Base-by-base conservation (phyloP, 2,329 filamentous ascomycete genomes). In the Paecilomyces formosus region DNA sequence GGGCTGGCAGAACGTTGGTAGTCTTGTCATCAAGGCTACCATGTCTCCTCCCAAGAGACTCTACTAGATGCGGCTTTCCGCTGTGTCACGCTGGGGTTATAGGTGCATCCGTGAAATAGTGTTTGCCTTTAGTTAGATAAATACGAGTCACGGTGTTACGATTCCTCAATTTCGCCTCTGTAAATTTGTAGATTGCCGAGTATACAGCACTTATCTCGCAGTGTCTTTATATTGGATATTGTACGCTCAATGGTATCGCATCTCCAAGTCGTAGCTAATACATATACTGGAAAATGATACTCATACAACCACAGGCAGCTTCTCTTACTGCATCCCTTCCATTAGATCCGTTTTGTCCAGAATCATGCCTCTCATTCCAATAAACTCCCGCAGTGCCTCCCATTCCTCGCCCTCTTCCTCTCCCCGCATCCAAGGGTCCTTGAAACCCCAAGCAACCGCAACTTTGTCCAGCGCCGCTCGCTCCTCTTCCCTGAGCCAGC, bases 1-100 rank as follows among this genome's bases (percentile, higher is more conserved):
- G 90, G 94, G 94, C 79, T 99, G 94, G 94, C 94, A 99, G 87
- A 99, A 99, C 87, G 94, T 99, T 75, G 94, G 94, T 79, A 94
- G 89, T 86, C 87, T 99, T 83, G 96, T 92, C 79, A 94, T 99
- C 87, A 99, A 99, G 90, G 94, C 94, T 82, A 90, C 90, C 84
- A 99, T 99, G 94, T 96, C 91, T 81, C 94, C 94, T 70, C 94
- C 94, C 71, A 94, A 92, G 86, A 92, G 94, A 77, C 82, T 99
- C 72, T 99, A 97, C 87, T 99, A 97, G 78, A 76, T 68, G 66
- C 62, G 67, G 62, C 64, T 60, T 39, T 66, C 30, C 65, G 63
- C 63, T 71, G 68, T 54, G 61, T 59, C 64, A 63, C 64, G 68
- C 64, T 64, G 64, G 64, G 62, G 57, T 54, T 54, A 64, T 60